These are phyloP conservation scores for Plasmodium inui DNA, from an alignment of 169 alveolate species.

Conservation along the genomic window DNA sequence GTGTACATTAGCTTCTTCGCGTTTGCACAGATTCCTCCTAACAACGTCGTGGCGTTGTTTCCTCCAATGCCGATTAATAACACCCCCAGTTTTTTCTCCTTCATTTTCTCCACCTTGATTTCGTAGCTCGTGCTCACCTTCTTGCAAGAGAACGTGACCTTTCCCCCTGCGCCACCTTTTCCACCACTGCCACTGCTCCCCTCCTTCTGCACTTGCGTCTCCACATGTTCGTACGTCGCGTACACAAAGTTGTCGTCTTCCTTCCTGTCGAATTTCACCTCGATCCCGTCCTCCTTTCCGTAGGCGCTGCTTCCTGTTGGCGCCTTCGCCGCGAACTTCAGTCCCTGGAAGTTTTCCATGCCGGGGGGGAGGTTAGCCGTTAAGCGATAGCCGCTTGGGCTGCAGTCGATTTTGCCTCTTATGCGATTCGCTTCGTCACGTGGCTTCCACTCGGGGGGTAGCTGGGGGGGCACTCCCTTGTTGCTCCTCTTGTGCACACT, in stretches of 20 bases:
- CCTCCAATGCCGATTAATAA: constrained; percentile 94
- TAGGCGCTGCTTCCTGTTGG: not conserved
- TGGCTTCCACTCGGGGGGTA: not conserved
- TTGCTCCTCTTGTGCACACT: not conserved
- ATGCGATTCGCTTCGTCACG: not conserved
- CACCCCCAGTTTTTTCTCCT: constrained; percentile 87
- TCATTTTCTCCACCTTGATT: constrained; percentile 40
- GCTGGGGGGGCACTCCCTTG: not conserved
- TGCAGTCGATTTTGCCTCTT: not conserved
- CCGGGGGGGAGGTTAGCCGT: not conserved
- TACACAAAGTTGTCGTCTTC: constrained; percentile 41
- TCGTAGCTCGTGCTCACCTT: constrained; percentile 20
- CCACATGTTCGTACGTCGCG: constrained; percentile 37
- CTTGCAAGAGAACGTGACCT: constrained; percentile 5
- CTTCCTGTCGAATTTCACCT: constrained; percentile 1
- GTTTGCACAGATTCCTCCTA: constrained; percentile 91
- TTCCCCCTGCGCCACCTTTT: not conserved
- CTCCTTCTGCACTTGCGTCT: constrained; percentile 21
- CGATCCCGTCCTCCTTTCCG: not conserved
- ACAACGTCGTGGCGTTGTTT: constrained; percentile 91
- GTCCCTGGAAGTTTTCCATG: constrained; percentile 35
- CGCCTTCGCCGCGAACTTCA: not conserved
- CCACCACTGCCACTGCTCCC: not conserved
- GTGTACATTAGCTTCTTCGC: constrained; percentile 87
- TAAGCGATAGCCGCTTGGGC: not conserved